Percentiles rank a stretch among this genome's conserved stretches.
phyloP scores from a whole-genome alignment of 306 rosid species.

The Lathyrus sativus region DNA sequence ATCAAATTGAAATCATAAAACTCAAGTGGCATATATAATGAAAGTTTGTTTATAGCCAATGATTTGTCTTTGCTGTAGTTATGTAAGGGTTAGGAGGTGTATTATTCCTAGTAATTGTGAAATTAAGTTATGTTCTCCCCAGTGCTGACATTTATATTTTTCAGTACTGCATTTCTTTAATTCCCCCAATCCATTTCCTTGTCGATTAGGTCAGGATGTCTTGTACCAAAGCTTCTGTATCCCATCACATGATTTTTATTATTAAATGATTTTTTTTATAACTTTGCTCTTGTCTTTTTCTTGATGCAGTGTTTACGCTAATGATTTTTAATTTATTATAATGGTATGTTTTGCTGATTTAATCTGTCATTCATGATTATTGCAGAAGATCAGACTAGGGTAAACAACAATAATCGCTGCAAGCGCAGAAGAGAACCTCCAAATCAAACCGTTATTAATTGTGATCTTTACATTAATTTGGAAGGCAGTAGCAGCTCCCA shows the following conservation, averaged over 20 bases:
- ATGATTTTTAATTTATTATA: slow-evolving; percentile 9
- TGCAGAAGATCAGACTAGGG: slow-evolving; percentile 59
- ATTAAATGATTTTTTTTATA: neutral
- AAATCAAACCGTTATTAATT: slow-evolving; percentile 49
- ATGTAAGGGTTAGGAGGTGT: neutral
- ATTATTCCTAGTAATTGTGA: neutral
- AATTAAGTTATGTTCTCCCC: neutral
- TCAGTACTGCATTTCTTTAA: neutral
- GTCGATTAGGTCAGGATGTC: neutral
- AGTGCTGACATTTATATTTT: neutral
- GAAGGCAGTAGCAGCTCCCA: slow-evolving; percentile 62
- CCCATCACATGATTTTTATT: neutral
- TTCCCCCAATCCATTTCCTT: slow-evolving; percentile 1
- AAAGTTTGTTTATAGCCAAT: slow-evolving; percentile 13
- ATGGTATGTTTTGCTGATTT: slow-evolving; percentile 7
- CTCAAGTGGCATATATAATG: slow-evolving; percentile 1
- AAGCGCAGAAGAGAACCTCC: slow-evolving; percentile 63
- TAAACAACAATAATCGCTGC: slow-evolving; percentile 41
- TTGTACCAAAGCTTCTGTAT: neutral
- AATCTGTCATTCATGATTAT: slow-evolving; percentile 33
- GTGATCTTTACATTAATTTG: slow-evolving; percentile 66
- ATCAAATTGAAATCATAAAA: slow-evolving; percentile 16
- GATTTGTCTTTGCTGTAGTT: neutral
- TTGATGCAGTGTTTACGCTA: neutral
- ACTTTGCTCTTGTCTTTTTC: neutral